Evolutionary conservation across 176 grass and related monocot genomes (phyloP), one percentile per base, ranked within the genome.

Genomic region (Aegilops longissima): DNA sequence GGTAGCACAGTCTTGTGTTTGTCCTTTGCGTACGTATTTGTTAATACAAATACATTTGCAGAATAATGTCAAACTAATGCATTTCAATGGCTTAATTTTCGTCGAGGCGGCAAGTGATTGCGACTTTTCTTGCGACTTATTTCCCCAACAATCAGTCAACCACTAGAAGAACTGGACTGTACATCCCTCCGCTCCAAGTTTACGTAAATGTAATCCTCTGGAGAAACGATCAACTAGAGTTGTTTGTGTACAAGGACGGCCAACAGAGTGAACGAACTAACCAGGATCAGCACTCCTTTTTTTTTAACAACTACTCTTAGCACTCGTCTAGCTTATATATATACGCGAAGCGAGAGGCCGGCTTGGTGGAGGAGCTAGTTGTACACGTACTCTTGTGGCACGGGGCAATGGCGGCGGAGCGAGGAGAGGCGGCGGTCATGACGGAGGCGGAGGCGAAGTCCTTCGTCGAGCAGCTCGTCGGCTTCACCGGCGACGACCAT

Each of bases 391-490:
- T 59, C 56, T 59, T 59, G 56, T 21, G 56, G 56, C 56, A 59
- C 20, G 56, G 2, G 18, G 2, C 56, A 59, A 59, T 59, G 56
- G 56, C 56, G 56, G 54, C 54, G 54, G 54, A 58, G 54, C 54
- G 18, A 3, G 54, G 18, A 58, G 54, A 58, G 54, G 59, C 42
- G 12, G 18, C 40, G 36, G 5, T 34, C 35, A 29, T 12, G 20
- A 56, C 52, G 14, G 77, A 86, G 66, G 36, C 38, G 2, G 66
- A 86, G 8, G 66, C 66, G 1, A 63, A 72, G 66, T 20, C 72
- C 6, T 77, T 95, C 42, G 54, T 95, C 3, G 90, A 95, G 45
- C 70, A 78, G 47, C 78, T 95, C 0, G 27, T 95, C 7, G 76
- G 86, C 3, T 84, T 82, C 13, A 82, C 86, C 2, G 70, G 86